Conservation (phyloP, 306 rosid species). For the Urtica urens region DNA sequence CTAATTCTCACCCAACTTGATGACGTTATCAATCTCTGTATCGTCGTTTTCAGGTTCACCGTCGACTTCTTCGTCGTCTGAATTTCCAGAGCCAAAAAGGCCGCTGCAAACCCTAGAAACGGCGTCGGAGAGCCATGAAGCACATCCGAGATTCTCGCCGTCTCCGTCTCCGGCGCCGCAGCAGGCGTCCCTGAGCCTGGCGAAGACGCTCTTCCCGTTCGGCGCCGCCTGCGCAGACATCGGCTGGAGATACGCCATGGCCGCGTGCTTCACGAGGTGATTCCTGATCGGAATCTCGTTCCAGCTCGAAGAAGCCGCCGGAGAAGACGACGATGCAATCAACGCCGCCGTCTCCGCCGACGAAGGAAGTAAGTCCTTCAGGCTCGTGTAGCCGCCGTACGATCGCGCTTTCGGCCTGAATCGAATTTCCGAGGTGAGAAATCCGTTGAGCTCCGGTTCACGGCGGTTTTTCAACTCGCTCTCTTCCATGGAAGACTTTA, state of each 20-base stretch:
- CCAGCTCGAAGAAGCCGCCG: constrained; percentile 28
- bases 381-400: constrained; percentile 3
- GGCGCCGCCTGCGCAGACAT: constrained; percentile 23
- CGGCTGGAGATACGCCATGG: constrained; percentile 55
- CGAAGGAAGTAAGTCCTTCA: neutral
- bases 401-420: no score
- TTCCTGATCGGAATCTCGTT: constrained; percentile 49
- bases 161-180: neutral
- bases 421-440: no score
- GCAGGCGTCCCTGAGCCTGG: constrained; percentile 18
- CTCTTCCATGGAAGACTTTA: no score
- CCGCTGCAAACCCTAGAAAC: neutral
- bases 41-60: constrained; percentile 1
- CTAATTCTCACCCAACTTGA: constrained; percentile 18
- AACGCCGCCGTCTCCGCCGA: constrained; percentile 19
- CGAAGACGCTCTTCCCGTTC: constrained; percentile 6
- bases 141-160: constrained; percentile 22
- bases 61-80: neutral
- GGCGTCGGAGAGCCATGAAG: constrained; percentile 23
- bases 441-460: no score
- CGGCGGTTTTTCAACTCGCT: no score
- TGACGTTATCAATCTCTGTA: neutral
- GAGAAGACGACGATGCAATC: constrained; percentile 8
- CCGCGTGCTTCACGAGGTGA: constrained; percentile 61
- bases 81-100: constrained; percentile 3